Conservation (phyloP, 345 rosid genomes). For the Garcia nutans region DNA sequence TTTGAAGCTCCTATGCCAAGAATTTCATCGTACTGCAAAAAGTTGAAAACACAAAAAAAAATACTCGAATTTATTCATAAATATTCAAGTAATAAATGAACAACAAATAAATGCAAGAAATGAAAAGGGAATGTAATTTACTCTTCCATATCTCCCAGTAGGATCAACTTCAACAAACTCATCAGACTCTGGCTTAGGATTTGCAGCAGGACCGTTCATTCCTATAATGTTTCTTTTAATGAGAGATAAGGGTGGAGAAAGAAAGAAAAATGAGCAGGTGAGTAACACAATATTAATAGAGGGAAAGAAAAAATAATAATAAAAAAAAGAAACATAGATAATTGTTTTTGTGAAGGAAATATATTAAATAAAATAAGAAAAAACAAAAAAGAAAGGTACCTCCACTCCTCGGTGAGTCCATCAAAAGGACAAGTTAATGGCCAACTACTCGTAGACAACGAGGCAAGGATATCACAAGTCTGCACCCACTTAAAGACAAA, state of each 20-base stretch:
- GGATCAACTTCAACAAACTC: slow-evolving; percentile 30
- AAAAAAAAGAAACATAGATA: neutral
- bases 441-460: slow-evolving; percentile 38
- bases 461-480: slow-evolving; percentile 36
- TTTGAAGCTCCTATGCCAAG: slow-evolving; percentile 32
- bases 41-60: neutral
- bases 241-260: neutral
- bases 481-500: slow-evolving; percentile 18
- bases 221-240: neutral
- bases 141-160: slow-evolving; percentile 35
- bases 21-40: slow-evolving; percentile 29
- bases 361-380: neutral
- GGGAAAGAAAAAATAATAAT: neutral
- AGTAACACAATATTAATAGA: neutral
- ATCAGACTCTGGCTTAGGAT: slow-evolving; percentile 38
- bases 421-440: slow-evolving; percentile 22
- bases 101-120: neutral
- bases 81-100: slow-evolving; percentile 7
- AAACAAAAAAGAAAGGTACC: neutral
- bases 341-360: neutral
- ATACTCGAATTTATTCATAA: neutral
- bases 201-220: slow-evolving; percentile 18
- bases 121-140: neutral
- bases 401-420: slow-evolving; percentile 7
- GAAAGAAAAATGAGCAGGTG: neutral